Evolutionary conservation across 2,329 filamentous ascomycete species (phyloP), one percentile per base, ranked within the genome.

Genomic region (Cladosporium austrohemisphaericum): DNA sequence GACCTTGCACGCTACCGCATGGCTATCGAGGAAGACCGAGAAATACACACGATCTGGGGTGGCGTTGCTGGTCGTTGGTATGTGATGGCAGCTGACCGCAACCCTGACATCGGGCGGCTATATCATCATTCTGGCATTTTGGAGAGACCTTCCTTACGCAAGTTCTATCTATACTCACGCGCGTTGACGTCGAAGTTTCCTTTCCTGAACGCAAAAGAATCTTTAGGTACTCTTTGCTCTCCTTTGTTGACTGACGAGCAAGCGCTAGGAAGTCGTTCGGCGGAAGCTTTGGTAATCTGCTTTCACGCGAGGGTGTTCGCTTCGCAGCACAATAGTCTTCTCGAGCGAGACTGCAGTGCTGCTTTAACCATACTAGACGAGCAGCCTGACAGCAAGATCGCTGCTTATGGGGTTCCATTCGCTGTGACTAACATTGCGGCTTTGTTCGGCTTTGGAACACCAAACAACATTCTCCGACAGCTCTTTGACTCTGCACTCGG

Each of bases 81-180:
- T 57, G 83, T 79, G 2, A 86, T 86, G 57, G 88, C 88, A 0
- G 86, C 87, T 0, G 86, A 95, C 57, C 84, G 83, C 22, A 81
- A 81, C 0, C 88, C 91, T 0, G 78, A 78, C 0, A 83, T 86
- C 0, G 92, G 92, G 0, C 76, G 91, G 0, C 74, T 97, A 0
- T 93, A 95, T 52, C 90, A 97, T 57, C 90, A 96, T 60, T 72
- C 96, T 0, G 92, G 90, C 0, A 91, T 92, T 20, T 66, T 92
- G 0, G 84, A 87, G 0, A 71, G 85, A 0, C 85, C 85, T 0
- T 83, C 87, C 0, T 66, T 89, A 0, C 80, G 85, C 49, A 86
- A 92, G 61, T 67, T 91, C 0, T 89, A 80, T 58, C 87, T 81
- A 52, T 92, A 90, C 55, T 70, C 76, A 0, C 88, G 88, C 53